phyloP scores from a whole-genome alignment of 345 rosid genomes.

The Diplotaxis tenuifolia region DNA sequence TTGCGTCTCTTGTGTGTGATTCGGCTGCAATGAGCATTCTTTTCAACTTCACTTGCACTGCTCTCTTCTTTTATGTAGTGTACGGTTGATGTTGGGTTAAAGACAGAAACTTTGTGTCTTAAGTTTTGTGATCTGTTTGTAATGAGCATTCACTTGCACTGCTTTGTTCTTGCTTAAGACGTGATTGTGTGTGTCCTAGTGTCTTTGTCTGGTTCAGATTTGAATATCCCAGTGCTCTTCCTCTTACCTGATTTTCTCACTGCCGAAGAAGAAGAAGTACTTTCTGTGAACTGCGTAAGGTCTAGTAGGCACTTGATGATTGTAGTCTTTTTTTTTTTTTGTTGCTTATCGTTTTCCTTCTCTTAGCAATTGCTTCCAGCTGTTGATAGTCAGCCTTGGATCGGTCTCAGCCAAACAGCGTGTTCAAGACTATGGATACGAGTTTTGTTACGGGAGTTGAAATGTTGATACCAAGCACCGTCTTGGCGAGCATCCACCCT shows the following conservation, averaged over 20 bases:
- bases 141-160: too few species aligned
- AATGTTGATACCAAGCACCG: slow-evolving; percentile 65
- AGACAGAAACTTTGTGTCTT: too few species aligned
- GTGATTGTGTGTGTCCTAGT: slow-evolving; percentile 50
- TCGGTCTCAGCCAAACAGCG: slow-evolving; percentile 73
- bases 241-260: slow-evolving; percentile 63
- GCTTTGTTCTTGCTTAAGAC: not conserved
- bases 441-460: slow-evolving; percentile 76
- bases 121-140: too few species aligned
- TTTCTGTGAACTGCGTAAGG: too few species aligned
- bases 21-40: not conserved
- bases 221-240: slow-evolving; percentile 77
- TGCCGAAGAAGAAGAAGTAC: slow-evolving; percentile 67
- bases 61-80: too few species aligned
- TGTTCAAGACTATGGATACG: slow-evolving; percentile 96
- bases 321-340: too few species aligned
- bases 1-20: not conserved
- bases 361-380: slow-evolving; percentile 75
- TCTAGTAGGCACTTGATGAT: too few species aligned
- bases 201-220: slow-evolving; percentile 54
- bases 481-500: slow-evolving; percentile 76
- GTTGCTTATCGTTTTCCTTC: slow-evolving; percentile 3
- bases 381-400: slow-evolving; percentile 77
- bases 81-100: too few species aligned
- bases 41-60: not conserved